These are phyloP conservation scores for Cercophora scortea DNA, from an alignment of 495 filamentous ascomycete species.

Conservation along the genomic window DNA sequence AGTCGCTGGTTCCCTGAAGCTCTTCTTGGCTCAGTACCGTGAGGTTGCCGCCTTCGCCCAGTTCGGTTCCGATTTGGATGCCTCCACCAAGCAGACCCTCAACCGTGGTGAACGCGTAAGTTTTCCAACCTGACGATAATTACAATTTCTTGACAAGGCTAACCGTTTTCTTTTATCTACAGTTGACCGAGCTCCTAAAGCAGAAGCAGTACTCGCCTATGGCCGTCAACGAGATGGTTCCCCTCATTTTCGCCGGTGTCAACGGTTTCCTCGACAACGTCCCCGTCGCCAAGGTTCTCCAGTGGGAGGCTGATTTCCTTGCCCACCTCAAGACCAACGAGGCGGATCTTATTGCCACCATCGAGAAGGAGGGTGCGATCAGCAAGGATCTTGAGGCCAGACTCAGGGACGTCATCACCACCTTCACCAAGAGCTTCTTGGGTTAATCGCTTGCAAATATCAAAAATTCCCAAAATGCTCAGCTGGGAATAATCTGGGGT, in stretches of 20 bases:
- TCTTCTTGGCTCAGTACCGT: slow-evolving; percentile 99
- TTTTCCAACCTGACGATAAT: slow-evolving; percentile 5
- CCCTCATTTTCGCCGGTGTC: slow-evolving; percentile 98
- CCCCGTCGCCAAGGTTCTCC: slow-evolving; percentile 77
- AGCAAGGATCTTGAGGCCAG: slow-evolving; percentile 90
- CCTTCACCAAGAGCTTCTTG: slow-evolving; percentile 91
- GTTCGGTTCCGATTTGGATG: slow-evolving; percentile 99
- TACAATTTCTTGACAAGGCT: slow-evolving; percentile 16
- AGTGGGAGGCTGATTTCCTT: slow-evolving; percentile 92
- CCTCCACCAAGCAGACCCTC: slow-evolving; percentile 97
- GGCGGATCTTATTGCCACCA: slow-evolving; percentile 72
- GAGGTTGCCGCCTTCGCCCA: slow-evolving; percentile 99
- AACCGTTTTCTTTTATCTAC: slow-evolving; percentile 18
- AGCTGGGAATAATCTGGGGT: slow-evolving; percentile 16
- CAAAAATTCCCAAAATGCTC: slow-evolving; percentile 17
- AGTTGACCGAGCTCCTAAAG: slow-evolving; percentile 93
- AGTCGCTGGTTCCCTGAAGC: slow-evolving; percentile 98
- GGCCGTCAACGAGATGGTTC: slow-evolving; percentile 99
- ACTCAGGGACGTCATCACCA: slow-evolving; percentile 68
- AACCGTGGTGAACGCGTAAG: slow-evolving; percentile 96
- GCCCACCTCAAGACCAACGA: slow-evolving; percentile 85
- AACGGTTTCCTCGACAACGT: slow-evolving; percentile 87
- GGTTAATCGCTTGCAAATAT: slow-evolving; percentile 33
- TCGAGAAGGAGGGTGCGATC: slow-evolving; percentile 92
- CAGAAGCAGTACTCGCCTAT: slow-evolving; percentile 99